These are phyloP conservation scores for Mycena rebaudengoi DNA, from an alignment of 768 basidiomycete genomes.

Conservation along the genomic window DNA sequence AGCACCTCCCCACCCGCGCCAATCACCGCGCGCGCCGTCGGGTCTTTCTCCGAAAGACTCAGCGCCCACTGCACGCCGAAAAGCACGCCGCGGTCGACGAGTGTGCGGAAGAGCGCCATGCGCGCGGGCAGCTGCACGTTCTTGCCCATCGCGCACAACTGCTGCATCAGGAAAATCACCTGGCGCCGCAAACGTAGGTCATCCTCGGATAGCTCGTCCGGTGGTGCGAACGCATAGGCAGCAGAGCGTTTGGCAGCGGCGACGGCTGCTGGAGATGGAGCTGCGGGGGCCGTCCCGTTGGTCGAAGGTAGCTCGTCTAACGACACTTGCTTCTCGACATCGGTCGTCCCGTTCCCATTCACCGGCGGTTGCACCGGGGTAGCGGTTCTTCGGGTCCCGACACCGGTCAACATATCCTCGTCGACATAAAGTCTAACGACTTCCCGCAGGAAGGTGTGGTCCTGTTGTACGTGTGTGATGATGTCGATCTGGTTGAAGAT, in stretches of 20 bases:
- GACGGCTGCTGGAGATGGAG: slow-evolving; percentile 22
- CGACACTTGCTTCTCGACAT: slow-evolving; percentile 36
- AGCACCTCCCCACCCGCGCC: slow-evolving; percentile 89
- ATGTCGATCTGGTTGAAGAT: slow-evolving; percentile 99
- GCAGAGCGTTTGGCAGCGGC: slow-evolving; percentile 40
- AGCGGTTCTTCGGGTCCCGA: slow-evolving; percentile 43
- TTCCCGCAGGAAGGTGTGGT: slow-evolving; percentile 77
- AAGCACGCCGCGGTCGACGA: slow-evolving; percentile 89
- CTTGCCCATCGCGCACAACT: slow-evolving; percentile 95
- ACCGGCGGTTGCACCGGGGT: slow-evolving; percentile 28
- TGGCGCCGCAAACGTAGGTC: slow-evolving; percentile 72
- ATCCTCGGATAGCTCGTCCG: slow-evolving; percentile 61
- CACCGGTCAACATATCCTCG: slow-evolving; percentile 65
- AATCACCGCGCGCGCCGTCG: slow-evolving; percentile 63
- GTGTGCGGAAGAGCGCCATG: slow-evolving; percentile 82
- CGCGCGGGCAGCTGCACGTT: slow-evolving; percentile 92
- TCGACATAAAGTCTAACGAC: slow-evolving; percentile 81
- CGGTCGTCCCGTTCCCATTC: slow-evolving; percentile 51
- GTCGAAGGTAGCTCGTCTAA: slow-evolving; percentile 43
- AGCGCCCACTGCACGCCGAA: slow-evolving; percentile 95
- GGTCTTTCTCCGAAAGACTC: slow-evolving; percentile 66
- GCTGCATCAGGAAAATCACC: slow-evolving; percentile 88
- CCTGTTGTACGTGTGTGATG: slow-evolving; percentile 86
- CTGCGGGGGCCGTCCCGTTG: slow-evolving; percentile 16
- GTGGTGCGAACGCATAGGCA: slow-evolving; percentile 63